Percentiles rank a stretch among this genome's conserved stretches.
These are phyloP conservation scores for Phoma sp. DNA, from an alignment of 2,329 filamentous ascomycete genomes.

Conservation along the genomic window DNA sequence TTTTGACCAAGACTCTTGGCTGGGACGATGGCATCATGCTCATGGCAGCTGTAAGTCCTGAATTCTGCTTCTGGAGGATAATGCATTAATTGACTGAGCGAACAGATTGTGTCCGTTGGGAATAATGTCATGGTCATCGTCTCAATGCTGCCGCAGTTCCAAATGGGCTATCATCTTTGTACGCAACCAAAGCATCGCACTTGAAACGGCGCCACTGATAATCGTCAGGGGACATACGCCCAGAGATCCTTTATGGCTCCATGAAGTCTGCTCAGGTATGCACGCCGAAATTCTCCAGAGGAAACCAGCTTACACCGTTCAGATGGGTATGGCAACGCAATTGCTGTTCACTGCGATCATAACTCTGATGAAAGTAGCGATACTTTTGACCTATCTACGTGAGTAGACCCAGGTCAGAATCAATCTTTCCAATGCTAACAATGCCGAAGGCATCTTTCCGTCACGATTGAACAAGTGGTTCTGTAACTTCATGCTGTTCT, in stretches of 20 bases:
- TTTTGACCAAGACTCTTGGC: slow-evolving; percentile 32
- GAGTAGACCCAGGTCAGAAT: not conserved
- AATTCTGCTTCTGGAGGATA: not conserved
- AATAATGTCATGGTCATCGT: slow-evolving; percentile 38
- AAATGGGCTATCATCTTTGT: slow-evolving; percentile 43
- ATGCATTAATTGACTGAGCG: not conserved
- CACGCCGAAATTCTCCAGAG: too few relatives aligned
- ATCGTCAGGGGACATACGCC: slow-evolving; percentile 29
- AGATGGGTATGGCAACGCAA: slow-evolving; percentile 36
- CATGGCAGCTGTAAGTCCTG: slow-evolving; percentile 32
- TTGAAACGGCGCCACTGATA: slow-evolving; percentile 4
- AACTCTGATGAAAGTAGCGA: slow-evolving; percentile 39
- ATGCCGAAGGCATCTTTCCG: slow-evolving; percentile 33
- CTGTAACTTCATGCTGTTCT: slow-evolving; percentile 34
- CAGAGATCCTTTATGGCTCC: slow-evolving; percentile 20
- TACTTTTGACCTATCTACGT: slow-evolving; percentile 32
- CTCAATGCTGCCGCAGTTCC: slow-evolving; percentile 32
- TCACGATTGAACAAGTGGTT: slow-evolving; percentile 39
- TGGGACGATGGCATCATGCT: slow-evolving; percentile 43
- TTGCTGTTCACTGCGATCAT: slow-evolving; percentile 34
- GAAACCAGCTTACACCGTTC: not conserved
- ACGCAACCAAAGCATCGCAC: not conserved
- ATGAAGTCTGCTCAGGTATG: slow-evolving; percentile 31
- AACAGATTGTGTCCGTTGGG: slow-evolving; percentile 27
- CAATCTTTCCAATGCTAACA: not conserved